Conservation (phyloP, 441 rosid species). For the Rhodomyrtus psidioides region DNA sequence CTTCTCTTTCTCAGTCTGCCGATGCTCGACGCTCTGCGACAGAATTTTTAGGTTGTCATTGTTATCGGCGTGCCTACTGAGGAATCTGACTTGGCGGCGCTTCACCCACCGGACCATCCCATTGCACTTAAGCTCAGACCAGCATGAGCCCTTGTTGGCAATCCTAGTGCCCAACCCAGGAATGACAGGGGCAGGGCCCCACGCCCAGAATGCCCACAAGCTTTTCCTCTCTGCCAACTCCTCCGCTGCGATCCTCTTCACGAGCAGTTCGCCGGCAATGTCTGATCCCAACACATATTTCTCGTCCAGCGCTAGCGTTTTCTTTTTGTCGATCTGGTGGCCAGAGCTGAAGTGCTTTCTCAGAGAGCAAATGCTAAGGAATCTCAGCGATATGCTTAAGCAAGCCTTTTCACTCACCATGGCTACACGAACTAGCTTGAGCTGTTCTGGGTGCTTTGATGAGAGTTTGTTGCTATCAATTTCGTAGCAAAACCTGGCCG, state of each 20-base stretch:
- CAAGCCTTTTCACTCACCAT: conserved; percentile 70
- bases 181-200: neutral
- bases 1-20: neutral
- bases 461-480: conserved; percentile 59
- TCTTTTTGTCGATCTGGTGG: conserved; percentile 19
- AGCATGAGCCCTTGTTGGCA: conserved; percentile 36
- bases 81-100: conserved; percentile 52
- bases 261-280: conserved; percentile 54
- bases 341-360: conserved; percentile 32
- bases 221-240: conserved; percentile 36
- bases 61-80: conserved; percentile 28
- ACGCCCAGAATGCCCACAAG: conserved; percentile 62
- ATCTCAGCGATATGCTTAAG: conserved; percentile 51
- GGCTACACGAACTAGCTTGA: conserved; percentile 50
- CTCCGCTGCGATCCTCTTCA: conserved; percentile 42
- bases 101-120: conserved; percentile 77
- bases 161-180: conserved; percentile 4
- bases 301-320: conserved; percentile 65
- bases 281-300: conserved; percentile 46
- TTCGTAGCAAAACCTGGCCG: conserved; percentile 55
- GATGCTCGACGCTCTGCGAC: neutral
- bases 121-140: conserved; percentile 34
- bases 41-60: neutral
- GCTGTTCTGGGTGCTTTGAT: conserved; percentile 44
- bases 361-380: conserved; percentile 57